Conservation (phyloP, 495 filamentous ascomycete species). For the Aspergillus panamensis region DNA sequence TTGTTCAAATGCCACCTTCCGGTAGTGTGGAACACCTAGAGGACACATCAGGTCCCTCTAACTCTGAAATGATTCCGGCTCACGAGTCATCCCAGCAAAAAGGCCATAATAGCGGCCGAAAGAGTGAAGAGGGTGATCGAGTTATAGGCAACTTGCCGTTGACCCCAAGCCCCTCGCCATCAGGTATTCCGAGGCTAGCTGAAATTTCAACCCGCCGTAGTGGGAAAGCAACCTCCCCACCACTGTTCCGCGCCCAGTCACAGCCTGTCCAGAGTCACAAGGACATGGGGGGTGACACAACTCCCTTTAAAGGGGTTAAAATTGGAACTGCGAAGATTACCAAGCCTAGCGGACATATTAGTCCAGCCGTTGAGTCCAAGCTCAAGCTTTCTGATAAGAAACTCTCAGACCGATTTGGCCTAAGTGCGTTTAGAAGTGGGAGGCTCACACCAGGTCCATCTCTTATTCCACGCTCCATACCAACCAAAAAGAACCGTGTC, state of each 20-base stretch:
- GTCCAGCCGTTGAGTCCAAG: slow-evolving; percentile 26
- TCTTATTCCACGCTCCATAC: slow-evolving; percentile 84
- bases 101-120: neutral
- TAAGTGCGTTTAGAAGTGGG: slow-evolving; percentile 57
- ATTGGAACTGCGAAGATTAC: slow-evolving; percentile 24
- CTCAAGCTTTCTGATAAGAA: slow-evolving; percentile 63
- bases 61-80: slow-evolving; percentile 8
- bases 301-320: slow-evolving; percentile 24
- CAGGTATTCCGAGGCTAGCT: slow-evolving; percentile 51
- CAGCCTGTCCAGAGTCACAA: slow-evolving; percentile 54
- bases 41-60: slow-evolving; percentile 15
- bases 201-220: slow-evolving; percentile 41
- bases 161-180: slow-evolving; percentile 33
- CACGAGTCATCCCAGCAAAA: slow-evolving; percentile 1
- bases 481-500: slow-evolving; percentile 66
- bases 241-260: slow-evolving; percentile 65
- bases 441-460: slow-evolving; percentile 62
- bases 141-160: slow-evolving; percentile 10
- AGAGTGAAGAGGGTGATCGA: slow-evolving; percentile 8
- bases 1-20: slow-evolving; percentile 11
- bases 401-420: slow-evolving; percentile 60
- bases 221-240: slow-evolving; percentile 54
- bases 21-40: slow-evolving; percentile 12
- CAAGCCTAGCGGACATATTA: slow-evolving; percentile 19
- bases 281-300: slow-evolving; percentile 25